Conservation (phyloP, 2,329 filamentous ascomycete species). For the Colletotrichum gloeosporioides region DNA sequence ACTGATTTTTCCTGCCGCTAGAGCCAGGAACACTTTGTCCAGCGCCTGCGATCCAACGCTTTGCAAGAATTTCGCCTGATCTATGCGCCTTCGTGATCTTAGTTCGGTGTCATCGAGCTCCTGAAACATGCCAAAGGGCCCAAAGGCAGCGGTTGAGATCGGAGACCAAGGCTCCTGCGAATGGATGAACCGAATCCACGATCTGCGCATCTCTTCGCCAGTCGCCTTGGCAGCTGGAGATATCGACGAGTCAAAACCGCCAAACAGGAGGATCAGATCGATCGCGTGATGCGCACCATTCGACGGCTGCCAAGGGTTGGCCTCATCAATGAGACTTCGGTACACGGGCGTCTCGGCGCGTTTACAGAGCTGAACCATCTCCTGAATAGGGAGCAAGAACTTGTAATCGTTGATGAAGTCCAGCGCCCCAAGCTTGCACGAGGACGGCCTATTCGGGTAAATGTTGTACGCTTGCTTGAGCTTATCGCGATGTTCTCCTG, state of each 20-base stretch:
- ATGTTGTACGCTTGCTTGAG: slow-evolving; percentile 46
- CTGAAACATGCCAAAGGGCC: slow-evolving; percentile 39
- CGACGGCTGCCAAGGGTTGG: slow-evolving; percentile 52
- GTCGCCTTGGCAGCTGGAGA: slow-evolving; percentile 36
- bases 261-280: slow-evolving; percentile 50
- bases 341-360: slow-evolving; percentile 33
- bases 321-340: slow-evolving; percentile 47
- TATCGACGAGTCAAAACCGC: slow-evolving; percentile 39
- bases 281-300: slow-evolving; percentile 52
- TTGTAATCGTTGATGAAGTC: slow-evolving; percentile 40
- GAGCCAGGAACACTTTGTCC: background rate
- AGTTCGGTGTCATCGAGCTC: slow-evolving; percentile 35
- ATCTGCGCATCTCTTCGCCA: slow-evolving; percentile 39
- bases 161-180: slow-evolving; percentile 39
- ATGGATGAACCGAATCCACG: slow-evolving; percentile 44
- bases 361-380: slow-evolving; percentile 20
- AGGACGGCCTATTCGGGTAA: slow-evolving; percentile 39
- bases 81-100: slow-evolving; percentile 33
- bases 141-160: slow-evolving; percentile 39
- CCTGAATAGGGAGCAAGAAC: slow-evolving; percentile 32
- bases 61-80: slow-evolving; percentile 30
- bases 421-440: slow-evolving; percentile 43
- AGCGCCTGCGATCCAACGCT: slow-evolving; percentile 28
- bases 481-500: slow-evolving; percentile 28
- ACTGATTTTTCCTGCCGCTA: slow-evolving; percentile 46